phyloP scores from a whole-genome alignment of 2,329 filamentous ascomycete species.

The Fusarium sp. region DNA sequence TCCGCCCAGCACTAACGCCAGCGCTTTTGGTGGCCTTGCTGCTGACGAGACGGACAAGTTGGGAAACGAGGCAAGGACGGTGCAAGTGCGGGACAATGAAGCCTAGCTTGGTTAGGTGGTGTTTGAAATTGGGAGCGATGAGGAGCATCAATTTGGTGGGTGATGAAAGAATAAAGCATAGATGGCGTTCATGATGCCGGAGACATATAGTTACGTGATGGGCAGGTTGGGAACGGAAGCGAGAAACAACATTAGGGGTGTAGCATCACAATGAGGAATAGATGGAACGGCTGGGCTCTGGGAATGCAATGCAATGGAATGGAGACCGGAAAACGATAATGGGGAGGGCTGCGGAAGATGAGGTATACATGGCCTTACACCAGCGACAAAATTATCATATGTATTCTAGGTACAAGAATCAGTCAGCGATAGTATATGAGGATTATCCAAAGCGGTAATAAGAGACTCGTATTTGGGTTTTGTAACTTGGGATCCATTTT shows the following conservation, averaged over 20 bases:
- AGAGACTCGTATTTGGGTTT: neutral
- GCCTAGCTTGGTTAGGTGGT: conserved; percentile 30
- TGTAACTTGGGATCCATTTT: neutral
- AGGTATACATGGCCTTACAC: neutral
- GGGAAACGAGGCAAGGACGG: conserved; percentile 20
- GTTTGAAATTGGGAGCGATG: neutral
- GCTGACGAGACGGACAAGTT: conserved; percentile 44
- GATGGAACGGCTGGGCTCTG: neutral
- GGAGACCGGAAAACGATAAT: neutral
- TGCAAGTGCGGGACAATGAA: conserved; percentile 46
- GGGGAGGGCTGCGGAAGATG: neutral
- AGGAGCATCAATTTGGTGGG: conserved; percentile 3
- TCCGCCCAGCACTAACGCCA: conserved; percentile 68
- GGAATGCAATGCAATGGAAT: neutral
- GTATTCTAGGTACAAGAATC: neutral
- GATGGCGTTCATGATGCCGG: neutral
- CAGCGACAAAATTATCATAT: neutral
- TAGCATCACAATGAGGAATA: neutral
- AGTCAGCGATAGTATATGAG: neutral
- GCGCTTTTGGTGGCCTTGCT: conserved; percentile 55
- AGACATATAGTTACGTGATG: neutral
- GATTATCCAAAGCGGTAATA: neutral
- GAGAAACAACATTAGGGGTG: neutral
- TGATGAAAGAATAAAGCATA: conserved; percentile 48
- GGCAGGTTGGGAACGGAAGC: neutral